phyloP scores from a whole-genome alignment of 2,329 filamentous ascomycete genomes.

The Clonostachys sp. region DNA sequence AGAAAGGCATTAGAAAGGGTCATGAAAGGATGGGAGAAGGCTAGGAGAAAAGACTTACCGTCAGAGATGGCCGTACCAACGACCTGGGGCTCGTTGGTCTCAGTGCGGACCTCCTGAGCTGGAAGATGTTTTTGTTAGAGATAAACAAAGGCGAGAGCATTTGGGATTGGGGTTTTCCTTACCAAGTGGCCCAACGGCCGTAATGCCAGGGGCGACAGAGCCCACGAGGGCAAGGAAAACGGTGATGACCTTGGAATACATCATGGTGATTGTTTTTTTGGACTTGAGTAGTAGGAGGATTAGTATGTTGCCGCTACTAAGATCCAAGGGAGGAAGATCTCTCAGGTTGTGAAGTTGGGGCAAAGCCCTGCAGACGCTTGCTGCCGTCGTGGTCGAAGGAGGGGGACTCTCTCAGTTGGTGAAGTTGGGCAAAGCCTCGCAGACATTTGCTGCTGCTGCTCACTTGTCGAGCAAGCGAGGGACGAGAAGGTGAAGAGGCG shows the following conservation, averaged over 20 bases:
- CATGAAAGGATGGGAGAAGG: neutral
- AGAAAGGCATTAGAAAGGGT: neutral
- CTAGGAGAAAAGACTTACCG: conserved; percentile 13
- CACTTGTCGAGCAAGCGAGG: too few relatives aligned
- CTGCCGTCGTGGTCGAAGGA: too few relatives aligned
- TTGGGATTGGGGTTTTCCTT: conserved; percentile 1
- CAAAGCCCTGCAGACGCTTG: too few relatives aligned
- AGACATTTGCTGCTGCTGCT: too few relatives aligned
- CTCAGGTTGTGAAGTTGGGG: too few relatives aligned
- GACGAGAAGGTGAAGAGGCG: too few relatives aligned
- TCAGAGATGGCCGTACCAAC: conserved; percentile 21
- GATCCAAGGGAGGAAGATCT: too few relatives aligned
- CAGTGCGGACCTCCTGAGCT: conserved; percentile 20
- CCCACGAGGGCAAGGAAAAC: conserved; percentile 12
- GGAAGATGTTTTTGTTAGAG: neutral
- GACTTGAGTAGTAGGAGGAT: too few relatives aligned
- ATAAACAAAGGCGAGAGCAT: neutral
- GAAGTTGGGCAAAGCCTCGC: too few relatives aligned
- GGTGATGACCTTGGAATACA: conserved; percentile 3
- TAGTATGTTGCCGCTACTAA: too few relatives aligned
- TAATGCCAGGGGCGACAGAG: conserved; percentile 9
- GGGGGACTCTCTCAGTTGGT: too few relatives aligned
- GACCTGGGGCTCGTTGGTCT: conserved; percentile 19
- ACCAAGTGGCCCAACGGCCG: conserved; percentile 12
- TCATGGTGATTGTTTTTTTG: too few relatives aligned